phyloP scores from a whole-genome alignment of 106 monocot species.

The Allium fistulosum region DNA sequence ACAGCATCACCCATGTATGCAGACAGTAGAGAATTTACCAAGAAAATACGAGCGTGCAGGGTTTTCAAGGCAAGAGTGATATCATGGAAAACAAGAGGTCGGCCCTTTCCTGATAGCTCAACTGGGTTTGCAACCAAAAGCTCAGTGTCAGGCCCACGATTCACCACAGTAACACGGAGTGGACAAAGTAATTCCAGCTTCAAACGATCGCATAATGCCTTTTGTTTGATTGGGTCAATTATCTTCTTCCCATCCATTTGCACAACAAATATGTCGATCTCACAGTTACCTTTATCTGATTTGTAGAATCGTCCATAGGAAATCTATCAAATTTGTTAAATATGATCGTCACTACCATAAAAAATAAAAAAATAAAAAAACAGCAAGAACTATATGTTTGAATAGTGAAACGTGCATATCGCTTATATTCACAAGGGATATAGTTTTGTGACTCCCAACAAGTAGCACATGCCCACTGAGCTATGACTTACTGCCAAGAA shows the following conservation, averaged over 20 bases:
- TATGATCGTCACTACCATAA: no score
- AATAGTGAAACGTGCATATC: background rate
- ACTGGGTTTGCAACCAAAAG: constrained; percentile 88
- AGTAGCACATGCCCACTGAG: no score
- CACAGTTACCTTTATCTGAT: constrained; percentile 33
- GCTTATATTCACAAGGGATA: no score
- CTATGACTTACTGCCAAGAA: no score
- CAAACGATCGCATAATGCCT: constrained; percentile 47
- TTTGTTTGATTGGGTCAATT: constrained; percentile 52
- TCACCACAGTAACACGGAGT: constrained; percentile 48
- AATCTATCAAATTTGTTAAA: constrained; percentile 21
- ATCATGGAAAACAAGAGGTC: constrained; percentile 84
- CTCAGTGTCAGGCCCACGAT: constrained; percentile 74
- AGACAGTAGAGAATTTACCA: constrained; percentile 22
- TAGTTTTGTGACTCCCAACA: no score
- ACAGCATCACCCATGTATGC: no score
- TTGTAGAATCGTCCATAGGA: constrained; percentile 82
- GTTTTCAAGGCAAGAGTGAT: constrained; percentile 78
- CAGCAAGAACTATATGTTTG: background rate
- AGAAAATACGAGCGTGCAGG: constrained; percentile 59
- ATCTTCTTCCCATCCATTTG: constrained; percentile 89
- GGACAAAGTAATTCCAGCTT: constrained; percentile 60
- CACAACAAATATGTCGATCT: constrained; percentile 83
- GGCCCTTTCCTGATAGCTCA: constrained; percentile 68
- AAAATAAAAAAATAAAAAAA: background rate